These are phyloP conservation scores for Ceratocystis papillata DNA, from an alignment of 2,329 filamentous ascomycete genomes.

Conservation along the genomic window DNA sequence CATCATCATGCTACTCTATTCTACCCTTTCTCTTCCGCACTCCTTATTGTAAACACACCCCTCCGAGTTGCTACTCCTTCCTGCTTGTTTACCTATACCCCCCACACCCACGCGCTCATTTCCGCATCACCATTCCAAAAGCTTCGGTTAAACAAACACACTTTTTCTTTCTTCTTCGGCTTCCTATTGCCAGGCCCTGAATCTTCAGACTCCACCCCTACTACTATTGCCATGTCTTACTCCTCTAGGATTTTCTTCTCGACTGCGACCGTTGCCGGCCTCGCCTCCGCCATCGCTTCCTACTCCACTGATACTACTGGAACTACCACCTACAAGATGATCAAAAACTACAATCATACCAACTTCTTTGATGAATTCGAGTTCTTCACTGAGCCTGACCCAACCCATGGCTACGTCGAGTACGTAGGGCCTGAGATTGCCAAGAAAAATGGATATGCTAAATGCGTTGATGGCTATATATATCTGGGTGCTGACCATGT, in stretches of 20 bases:
- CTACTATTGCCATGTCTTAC: conserved; percentile 10
- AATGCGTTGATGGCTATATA: conserved; percentile 43
- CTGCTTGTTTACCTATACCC: neutral
- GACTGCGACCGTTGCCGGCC: conserved; percentile 12
- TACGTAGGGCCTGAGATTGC: conserved; percentile 54
- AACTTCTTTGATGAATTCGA: conserved; percentile 49
- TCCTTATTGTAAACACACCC: conserved; percentile 1
- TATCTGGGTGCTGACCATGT: conserved; percentile 60
- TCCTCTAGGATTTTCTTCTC: conserved; percentile 13
- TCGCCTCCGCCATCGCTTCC: conserved; percentile 2
- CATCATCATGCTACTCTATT: neutral
- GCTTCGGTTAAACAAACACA: neutral
- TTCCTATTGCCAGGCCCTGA: neutral
- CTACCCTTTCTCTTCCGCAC: neutral
- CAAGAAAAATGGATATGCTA: conserved; percentile 46
- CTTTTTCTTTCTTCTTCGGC: neutral
- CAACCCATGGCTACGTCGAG: conserved; percentile 63
- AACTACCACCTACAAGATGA: conserved; percentile 35
- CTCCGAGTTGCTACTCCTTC: conserved; percentile 4
- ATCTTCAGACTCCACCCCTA: too few species aligned
- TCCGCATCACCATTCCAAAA: neutral
- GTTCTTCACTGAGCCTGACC: conserved; percentile 51
- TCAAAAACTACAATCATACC: conserved; percentile 39
- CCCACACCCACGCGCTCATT: too few species aligned
- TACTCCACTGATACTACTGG: neutral